phyloP scores from a whole-genome alignment of 305 asterid species.

The Fraxinus sp. region DNA sequence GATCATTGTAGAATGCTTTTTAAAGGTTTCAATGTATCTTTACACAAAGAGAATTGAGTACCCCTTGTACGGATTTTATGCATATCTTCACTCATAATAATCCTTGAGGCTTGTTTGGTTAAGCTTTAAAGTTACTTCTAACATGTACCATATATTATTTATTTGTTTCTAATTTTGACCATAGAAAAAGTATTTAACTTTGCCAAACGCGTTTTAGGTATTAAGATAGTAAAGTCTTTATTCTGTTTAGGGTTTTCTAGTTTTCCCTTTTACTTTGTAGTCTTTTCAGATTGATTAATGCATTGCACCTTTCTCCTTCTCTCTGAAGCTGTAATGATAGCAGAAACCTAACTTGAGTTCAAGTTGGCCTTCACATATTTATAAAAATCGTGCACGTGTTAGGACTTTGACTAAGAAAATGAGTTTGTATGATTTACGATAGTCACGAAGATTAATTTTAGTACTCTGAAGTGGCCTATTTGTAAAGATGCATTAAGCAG shows the following conservation, averaged over 20 bases:
- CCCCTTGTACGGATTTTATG: constrained; percentile 48
- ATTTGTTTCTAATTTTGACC: background rate
- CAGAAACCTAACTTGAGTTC: background rate
- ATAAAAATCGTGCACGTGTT: background rate
- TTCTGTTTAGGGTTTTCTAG: background rate
- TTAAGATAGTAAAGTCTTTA: background rate
- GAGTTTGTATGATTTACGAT: background rate
- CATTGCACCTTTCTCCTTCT: background rate
- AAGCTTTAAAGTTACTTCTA: background rate
- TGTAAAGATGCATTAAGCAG: background rate
- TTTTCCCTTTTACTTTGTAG: background rate
- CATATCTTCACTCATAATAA: constrained; percentile 7
- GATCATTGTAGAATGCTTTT: constrained; percentile 26
- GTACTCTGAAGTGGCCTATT: background rate
- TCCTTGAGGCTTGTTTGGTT: background rate
- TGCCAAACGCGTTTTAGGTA: too few relatives aligned
- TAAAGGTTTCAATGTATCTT: constrained; percentile 17
- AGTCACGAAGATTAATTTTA: background rate
- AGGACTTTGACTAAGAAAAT: background rate
- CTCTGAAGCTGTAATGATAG: background rate
- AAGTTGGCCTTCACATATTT: background rate
- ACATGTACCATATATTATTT: background rate
- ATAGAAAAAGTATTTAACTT: background rate
- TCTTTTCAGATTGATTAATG: background rate
- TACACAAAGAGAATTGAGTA: constrained; percentile 30